Evolutionary conservation across 495 filamentous ascomycete genomes (phyloP).

Genomic region (Penicillium pulvis): DNA sequence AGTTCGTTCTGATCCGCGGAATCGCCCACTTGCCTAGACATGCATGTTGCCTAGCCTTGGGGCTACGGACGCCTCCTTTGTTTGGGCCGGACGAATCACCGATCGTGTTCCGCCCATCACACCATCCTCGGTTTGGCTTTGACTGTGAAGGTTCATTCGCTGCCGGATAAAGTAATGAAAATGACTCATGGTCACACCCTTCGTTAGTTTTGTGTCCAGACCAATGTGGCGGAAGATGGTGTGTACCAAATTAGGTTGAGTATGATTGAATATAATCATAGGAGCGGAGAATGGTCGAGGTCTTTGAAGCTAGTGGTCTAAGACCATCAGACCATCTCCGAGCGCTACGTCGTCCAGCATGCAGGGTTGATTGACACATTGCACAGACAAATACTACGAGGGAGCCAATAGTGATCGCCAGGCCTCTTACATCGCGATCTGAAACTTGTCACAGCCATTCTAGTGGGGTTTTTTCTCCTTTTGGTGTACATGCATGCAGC

Average conservation of each 20-base stretch:
- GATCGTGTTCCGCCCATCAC: constrained; percentile 19
- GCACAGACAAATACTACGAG: constrained; percentile 1
- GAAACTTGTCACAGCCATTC: constrained; percentile 15
- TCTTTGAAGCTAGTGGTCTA: constrained; percentile 3
- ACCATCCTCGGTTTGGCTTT: constrained; percentile 13
- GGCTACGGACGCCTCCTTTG: constrained; percentile 10
- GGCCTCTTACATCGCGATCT: constrained; percentile 5
- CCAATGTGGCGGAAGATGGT: background rate
- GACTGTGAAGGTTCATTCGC: constrained; percentile 3
- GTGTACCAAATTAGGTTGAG: background rate
- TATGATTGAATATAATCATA: constrained; percentile 1
- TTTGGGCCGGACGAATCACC: constrained; percentile 19
- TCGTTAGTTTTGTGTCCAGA: background rate
- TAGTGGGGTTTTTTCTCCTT: background rate
- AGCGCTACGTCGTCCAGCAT: constrained; percentile 1
- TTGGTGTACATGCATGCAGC: constrained; percentile 10
- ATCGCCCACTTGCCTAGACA: constrained; percentile 13
- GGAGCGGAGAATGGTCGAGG: background rate
- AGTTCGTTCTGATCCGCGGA: constrained; percentile 20
- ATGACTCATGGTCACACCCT: background rate
- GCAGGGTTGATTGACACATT: constrained; percentile 8
- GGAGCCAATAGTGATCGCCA: background rate
- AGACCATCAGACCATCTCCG: constrained; percentile 2
- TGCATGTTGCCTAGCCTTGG: constrained; percentile 8
- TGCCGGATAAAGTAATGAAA: background rate